phyloP scores from a whole-genome alignment of 2,329 filamentous ascomycete genomes.

The Calonectria pseudoreteaudii region DNA sequence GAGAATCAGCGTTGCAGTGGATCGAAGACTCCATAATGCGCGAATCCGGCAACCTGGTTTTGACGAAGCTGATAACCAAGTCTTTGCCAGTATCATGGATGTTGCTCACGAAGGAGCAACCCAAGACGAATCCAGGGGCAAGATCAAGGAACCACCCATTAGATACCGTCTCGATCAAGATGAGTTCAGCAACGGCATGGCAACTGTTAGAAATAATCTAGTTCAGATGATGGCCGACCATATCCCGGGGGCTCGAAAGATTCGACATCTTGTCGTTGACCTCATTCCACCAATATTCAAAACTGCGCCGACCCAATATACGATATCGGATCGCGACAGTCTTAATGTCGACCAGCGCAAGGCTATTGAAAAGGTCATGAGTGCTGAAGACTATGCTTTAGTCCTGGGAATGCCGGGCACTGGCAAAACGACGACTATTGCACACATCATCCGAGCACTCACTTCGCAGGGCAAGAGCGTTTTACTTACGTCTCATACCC shows the following conservation, averaged over 20 bases:
- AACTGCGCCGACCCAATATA: slow-evolving; percentile 70
- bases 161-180: slow-evolving; percentile 94
- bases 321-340: slow-evolving; percentile 69
- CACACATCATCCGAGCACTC: slow-evolving; percentile 93
- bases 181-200: slow-evolving; percentile 98
- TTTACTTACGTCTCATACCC: slow-evolving; percentile 93
- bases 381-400: slow-evolving; percentile 93
- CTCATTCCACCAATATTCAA: slow-evolving; percentile 80
- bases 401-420: slow-evolving; percentile 98
- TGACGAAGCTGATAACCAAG: slow-evolving; percentile 80
- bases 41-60: slow-evolving; percentile 82
- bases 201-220: slow-evolving; percentile 91
- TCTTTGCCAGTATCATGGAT: slow-evolving; percentile 93
- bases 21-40: slow-evolving; percentile 88
- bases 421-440: slow-evolving; percentile 97
- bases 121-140: slow-evolving; percentile 63
- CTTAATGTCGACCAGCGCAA: slow-evolving; percentile 89
- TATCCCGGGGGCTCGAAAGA: slow-evolving; percentile 75
- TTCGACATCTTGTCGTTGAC: slow-evolving; percentile 85
- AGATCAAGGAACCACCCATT: slow-evolving; percentile 65
- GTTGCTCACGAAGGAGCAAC: slow-evolving; percentile 69
- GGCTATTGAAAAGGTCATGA: slow-evolving; percentile 96
- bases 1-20: slow-evolving; percentile 88
- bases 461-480: slow-evolving; percentile 93
- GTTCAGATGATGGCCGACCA: slow-evolving; percentile 90